Percentiles rank a stretch among this genome's conserved stretches.
Conservation (phyloP, 129 eudicot genomes). For the Flaveria robusta region DNA sequence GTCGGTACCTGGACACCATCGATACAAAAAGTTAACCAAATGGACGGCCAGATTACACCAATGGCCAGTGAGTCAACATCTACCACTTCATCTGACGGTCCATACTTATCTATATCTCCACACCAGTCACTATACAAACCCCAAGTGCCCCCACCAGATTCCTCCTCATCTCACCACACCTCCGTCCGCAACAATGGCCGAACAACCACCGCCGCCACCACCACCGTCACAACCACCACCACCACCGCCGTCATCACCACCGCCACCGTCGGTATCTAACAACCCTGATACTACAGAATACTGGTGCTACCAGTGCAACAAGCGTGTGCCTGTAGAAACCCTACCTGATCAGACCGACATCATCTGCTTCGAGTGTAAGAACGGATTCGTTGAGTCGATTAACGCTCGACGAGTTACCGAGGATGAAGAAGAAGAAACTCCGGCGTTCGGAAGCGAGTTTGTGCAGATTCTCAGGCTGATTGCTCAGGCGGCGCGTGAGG, state of each 20-base stretch:
- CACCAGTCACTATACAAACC: neutral
- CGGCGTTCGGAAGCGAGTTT: conserved; percentile 54
- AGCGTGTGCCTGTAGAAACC: conserved; percentile 72
- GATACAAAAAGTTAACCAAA: neutral
- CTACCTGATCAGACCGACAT: conserved; percentile 59
- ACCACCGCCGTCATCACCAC: conserved; percentile 22
- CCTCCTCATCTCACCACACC: neutral
- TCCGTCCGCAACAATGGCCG: conserved; percentile 9
- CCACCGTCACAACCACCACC: neutral
- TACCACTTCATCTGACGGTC: neutral
- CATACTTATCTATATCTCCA: neutral
- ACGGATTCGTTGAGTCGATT: conserved; percentile 76
- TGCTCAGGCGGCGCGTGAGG: conserved; percentile 72
- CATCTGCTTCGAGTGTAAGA: conserved; percentile 68
- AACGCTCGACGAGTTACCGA: conserved; percentile 39
- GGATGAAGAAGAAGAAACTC: conserved; percentile 43
- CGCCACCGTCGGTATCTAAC: neutral
- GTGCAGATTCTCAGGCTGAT: conserved; percentile 68
- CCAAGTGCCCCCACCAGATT: neutral
- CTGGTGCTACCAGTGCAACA: conserved; percentile 92
- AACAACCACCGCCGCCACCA: conserved; percentile 11
- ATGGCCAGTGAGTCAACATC: neutral
- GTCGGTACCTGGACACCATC: neutral
- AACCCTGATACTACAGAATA: conserved; percentile 32
- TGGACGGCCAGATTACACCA: neutral